phyloP scores from a whole-genome alignment of 176 grass and related monocot genomes.

The Canna indica region DNA sequence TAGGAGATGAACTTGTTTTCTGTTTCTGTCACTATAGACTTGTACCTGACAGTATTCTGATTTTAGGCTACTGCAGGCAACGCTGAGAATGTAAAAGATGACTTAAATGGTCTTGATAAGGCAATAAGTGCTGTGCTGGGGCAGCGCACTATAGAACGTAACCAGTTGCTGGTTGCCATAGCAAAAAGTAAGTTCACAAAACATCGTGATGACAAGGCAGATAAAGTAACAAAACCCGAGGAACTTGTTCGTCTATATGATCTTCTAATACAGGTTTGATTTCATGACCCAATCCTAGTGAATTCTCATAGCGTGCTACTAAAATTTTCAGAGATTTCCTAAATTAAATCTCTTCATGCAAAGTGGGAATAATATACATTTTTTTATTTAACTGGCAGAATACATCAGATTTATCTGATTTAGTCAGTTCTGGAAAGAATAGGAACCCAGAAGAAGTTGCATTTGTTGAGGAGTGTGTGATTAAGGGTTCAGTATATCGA shows the following conservation, averaged over 20 bases:
- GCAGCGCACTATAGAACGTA: slow-evolving; percentile 85
- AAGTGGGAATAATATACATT: neutral
- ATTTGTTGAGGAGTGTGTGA: slow-evolving; percentile 58
- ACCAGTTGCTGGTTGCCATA: slow-evolving; percentile 67
- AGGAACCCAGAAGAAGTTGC: slow-evolving; percentile 67
- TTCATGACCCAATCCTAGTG: slow-evolving; percentile 8
- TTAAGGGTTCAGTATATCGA: slow-evolving; percentile 69
- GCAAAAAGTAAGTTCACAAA: slow-evolving; percentile 98
- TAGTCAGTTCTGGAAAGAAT: slow-evolving; percentile 92
- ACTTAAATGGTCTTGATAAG: slow-evolving; percentile 93
- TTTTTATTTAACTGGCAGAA: slow-evolving; percentile 50
- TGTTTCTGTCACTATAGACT: neutral
- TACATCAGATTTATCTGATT: slow-evolving; percentile 76
- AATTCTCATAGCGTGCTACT: slow-evolving; percentile 4
- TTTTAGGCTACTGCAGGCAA: slow-evolving; percentile 77
- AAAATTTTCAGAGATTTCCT: neutral
- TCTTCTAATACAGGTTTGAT: slow-evolving; percentile 76
- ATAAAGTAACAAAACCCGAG: slow-evolving; percentile 93
- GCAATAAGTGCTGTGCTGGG: slow-evolving; percentile 89
- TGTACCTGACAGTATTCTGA: slow-evolving; percentile 12
- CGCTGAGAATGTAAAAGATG: slow-evolving; percentile 85
- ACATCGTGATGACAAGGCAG: slow-evolving; percentile 69
- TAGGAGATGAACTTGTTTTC: neutral
- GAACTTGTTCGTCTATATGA: slow-evolving; percentile 92
- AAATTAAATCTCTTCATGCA: neutral